phyloP scores from a whole-genome alignment of 1,284 basidiomycete species.

The Apiotrichum brassicae region DNA sequence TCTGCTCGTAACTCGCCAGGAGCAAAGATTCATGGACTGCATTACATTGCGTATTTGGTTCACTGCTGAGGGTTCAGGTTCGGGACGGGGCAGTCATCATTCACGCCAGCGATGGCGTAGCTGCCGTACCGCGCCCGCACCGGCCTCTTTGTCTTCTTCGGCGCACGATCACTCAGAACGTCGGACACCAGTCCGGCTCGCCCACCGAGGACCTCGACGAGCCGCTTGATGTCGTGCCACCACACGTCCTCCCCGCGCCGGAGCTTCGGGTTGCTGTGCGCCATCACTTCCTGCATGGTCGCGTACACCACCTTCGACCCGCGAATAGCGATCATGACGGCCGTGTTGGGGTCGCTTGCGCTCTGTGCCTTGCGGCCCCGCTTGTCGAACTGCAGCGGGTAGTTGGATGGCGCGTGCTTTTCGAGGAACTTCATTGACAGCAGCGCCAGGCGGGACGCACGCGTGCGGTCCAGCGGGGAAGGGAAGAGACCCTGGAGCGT shows the following conservation, averaged over 20 bases:
- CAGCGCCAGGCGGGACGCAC: conserved; percentile 81
- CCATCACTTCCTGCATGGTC: conserved; percentile 72
- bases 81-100: conserved; percentile 3
- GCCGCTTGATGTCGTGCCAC: conserved; percentile 67
- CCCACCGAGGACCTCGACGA: conserved; percentile 62
- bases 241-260: conserved; percentile 71
- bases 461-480: conserved; percentile 85
- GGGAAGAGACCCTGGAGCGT: conserved; percentile 93
- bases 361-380: conserved; percentile 8
- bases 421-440: conserved; percentile 95
- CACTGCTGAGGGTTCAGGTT: neutral
- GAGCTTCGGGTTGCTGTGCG: conserved; percentile 83
- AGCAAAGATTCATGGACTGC: too few species aligned
- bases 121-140: neutral
- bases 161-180: neutral
- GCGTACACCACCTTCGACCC: conserved; percentile 73
- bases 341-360: conserved; percentile 50
- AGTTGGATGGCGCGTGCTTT: conserved; percentile 56
- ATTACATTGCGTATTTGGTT: too few species aligned
- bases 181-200: conserved; percentile 33
- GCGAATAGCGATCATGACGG: conserved; percentile 87
- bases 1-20: too few species aligned
- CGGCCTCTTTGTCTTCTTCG: neutral
- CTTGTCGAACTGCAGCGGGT: conserved; percentile 18
- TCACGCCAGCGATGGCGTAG: conserved; percentile 1